Percentiles rank a stretch among this genome's conserved stretches.
Evolutionary conservation across 352 stramenopile genomes (phyloP).

Genomic region (Elongisporangium prolatum): DNA sequence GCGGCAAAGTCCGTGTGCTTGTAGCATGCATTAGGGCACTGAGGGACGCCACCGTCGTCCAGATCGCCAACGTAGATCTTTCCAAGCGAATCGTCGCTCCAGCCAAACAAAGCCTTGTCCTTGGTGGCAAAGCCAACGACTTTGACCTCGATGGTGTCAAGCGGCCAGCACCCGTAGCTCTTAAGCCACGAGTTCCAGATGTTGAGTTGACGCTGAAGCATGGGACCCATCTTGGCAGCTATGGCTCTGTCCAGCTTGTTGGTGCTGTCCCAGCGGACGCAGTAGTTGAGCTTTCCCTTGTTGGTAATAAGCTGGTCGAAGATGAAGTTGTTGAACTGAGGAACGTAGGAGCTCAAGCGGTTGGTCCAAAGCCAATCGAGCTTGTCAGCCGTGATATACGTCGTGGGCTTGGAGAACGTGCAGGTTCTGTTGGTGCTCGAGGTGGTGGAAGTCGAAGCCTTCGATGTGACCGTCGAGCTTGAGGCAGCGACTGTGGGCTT

Average conservation of each 20-base stretch:
- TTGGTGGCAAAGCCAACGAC: conserved; percentile 36
- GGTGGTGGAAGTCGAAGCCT: no score
- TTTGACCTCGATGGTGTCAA: conserved; percentile 28
- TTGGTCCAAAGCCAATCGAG: conserved; percentile 18
- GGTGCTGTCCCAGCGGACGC: conserved; percentile 45
- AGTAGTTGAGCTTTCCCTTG: conserved; percentile 41
- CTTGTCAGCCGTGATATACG: conserved; percentile 13
- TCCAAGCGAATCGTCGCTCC: conserved; percentile 32
- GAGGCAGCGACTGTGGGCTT: no score
- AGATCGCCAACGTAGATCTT: conserved; percentile 23
- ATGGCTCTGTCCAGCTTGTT: conserved; percentile 31
- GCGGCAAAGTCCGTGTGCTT: conserved; percentile 32
- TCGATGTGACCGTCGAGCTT: no score
- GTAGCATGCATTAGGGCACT: conserved; percentile 27
- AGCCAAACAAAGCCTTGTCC: conserved; percentile 30
- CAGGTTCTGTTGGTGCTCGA: no score
- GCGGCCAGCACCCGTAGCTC: conserved; percentile 34
- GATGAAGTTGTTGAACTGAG: conserved; percentile 31
- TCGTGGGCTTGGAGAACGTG: no score
- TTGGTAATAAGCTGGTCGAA: conserved; percentile 41
- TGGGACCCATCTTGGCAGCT: conserved; percentile 38
- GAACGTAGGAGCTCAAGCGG: conserved; percentile 10
- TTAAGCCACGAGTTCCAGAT: conserved; percentile 31
- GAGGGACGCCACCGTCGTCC: conserved; percentile 18
- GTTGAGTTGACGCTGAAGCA: conserved; percentile 35